Conservation (phyloP, 2,329 filamentous ascomycete genomes). For the Akanthomyces lecanii region DNA sequence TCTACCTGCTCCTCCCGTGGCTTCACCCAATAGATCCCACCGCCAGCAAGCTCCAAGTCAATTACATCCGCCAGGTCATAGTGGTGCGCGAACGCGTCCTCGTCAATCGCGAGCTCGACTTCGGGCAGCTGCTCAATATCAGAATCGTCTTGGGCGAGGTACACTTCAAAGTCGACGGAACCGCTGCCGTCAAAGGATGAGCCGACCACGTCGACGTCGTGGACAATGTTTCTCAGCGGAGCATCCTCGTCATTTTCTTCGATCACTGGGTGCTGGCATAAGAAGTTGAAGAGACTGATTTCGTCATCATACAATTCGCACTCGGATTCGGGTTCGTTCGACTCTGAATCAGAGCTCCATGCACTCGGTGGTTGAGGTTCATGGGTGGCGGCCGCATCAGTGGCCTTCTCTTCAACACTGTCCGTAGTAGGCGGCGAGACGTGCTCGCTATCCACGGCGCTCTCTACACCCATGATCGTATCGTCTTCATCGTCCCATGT, state of each 20-base stretch:
- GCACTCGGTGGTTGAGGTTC: not conserved
- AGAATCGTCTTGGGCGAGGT: conserved; percentile 25
- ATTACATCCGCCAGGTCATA: conserved; percentile 23
- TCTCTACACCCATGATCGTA: not conserved
- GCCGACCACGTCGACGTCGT: conserved; percentile 26
- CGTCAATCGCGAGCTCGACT: conserved; percentile 29
- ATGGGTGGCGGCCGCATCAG: not conserved
- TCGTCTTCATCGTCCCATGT: conserved; percentile 15
- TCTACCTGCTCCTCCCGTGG: not conserved
- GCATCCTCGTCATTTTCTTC: conserved; percentile 20
- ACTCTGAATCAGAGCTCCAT: conserved; percentile 6
- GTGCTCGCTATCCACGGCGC: conserved; percentile 1
- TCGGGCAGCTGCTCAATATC: conserved; percentile 26
- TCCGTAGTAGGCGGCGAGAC: conserved; percentile 2
- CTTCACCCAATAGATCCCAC: conserved; percentile 21
- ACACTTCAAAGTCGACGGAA: conserved; percentile 30
- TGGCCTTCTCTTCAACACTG: not conserved
- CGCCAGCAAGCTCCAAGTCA: conserved; percentile 27
- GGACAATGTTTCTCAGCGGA: conserved; percentile 25
- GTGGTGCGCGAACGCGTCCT: conserved; percentile 25
- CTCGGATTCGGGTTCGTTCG: not conserved
- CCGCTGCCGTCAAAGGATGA: not conserved
- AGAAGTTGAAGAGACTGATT: conserved; percentile 19
- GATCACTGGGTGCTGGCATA: conserved; percentile 12
- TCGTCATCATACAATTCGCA: conserved; percentile 2